Base-by-base conservation (phyloP, 164 flowering plant genomes). In the Hamamelis virginiana region DNA sequence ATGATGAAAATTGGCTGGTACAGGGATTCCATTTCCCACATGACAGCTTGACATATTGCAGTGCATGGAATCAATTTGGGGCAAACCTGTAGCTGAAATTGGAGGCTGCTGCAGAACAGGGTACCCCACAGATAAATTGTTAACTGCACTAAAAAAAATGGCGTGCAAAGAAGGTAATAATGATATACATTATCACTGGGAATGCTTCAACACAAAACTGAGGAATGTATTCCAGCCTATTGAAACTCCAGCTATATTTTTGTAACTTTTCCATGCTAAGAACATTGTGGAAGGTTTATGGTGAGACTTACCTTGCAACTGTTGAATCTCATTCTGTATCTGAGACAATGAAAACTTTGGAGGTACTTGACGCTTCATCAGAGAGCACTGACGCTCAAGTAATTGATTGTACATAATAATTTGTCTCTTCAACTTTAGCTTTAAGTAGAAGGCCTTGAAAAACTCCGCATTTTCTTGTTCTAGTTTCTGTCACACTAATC, bases 401-500 rank as follows among this genome's bases (percentile, higher is more conserved):
- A 92, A 80, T 73, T 90, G 89, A 72, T 95, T 95, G 77, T 92
- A 95, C 77, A 92, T 19, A 28, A 90, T 80, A 21, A 95, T 95
- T 80, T 95, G 99, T 68, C 88, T 91, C 84, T 92, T 95, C 85
- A 95, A 73, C 75, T 92, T 88, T 56, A 95, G 80, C 80, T 97
- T 86, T 67, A 91, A 86, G 80, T 91, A 91, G 69, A 92, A 95
- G 1, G 97, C 97, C 77, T 90, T 85, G 86, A 95, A 95, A 74
- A 95, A 95, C 45, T 92, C 99, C 9, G 92, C 87, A 86, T 95
- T 95, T 81, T 92, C 97, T 81, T 95, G 97, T 83, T 95, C 97
- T 81, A 92, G 63, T 79, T 95, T 95, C 89, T 95, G 97, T 97
- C 99, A 95, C 10, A 95, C 99, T 95, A 76, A 71, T 26, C 68